Evolutionary conservation across 2,329 filamentous ascomycete genomes (phyloP).

Genomic region (Clarireedia homoeocarpa): DNA sequence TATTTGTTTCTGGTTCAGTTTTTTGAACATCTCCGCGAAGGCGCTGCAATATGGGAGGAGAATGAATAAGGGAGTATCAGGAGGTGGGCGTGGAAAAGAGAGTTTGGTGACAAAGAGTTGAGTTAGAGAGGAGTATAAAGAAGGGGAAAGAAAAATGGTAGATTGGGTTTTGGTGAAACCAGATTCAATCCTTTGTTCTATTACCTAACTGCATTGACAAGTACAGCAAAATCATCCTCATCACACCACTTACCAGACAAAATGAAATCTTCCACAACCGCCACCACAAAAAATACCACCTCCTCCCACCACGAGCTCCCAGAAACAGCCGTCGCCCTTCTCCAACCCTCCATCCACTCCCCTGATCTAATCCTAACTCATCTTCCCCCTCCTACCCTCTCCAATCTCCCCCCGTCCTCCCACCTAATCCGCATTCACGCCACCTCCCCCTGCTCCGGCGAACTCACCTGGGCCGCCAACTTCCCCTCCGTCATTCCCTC

Average conservation of each 20-base stretch:
- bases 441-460: constrained; percentile 1
- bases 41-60: no score
- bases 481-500: background rate
- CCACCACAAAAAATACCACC: background rate
- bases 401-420: background rate
- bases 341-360: constrained; percentile 2
- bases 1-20: no score
- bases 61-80: no score
- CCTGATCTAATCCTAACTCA: constrained; percentile 1
- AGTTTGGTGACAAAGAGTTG: no score
- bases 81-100: no score
- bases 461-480: background rate
- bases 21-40: no score
- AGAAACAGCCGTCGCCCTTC: background rate
- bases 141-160: no score
- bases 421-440: background rate
- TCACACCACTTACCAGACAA: background rate
- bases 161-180: no score
- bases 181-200: no score
- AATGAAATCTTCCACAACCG: no score
- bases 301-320: background rate
- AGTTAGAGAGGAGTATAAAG: no score
- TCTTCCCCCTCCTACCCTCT: background rate
- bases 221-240: background rate
- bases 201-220: background rate